A percentile compares a stretch with the other conserved stretches of the same genome.
phyloP scores from a whole-genome alignment of 345 rosid genomes.

The Alliaria petiolata region DNA sequence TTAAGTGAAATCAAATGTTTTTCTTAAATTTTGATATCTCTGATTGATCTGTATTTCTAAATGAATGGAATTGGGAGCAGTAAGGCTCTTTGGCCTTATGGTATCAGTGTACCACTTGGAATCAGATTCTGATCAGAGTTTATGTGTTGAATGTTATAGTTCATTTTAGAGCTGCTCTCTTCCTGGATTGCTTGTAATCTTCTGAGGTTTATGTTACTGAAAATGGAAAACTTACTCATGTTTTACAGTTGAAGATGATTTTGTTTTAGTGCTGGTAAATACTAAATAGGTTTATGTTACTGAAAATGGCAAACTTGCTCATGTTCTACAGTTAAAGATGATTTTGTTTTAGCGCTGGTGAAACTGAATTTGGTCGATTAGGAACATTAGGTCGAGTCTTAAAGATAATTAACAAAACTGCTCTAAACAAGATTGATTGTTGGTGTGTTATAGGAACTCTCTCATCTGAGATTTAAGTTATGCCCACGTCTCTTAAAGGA shows the following conservation, averaged over 20 bases:
- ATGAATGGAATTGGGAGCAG: background rate
- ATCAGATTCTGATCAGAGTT: too few relatives aligned
- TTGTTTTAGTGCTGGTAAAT: too few relatives aligned
- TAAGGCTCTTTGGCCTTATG: background rate
- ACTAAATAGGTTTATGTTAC: too few relatives aligned
- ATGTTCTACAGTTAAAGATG: too few relatives aligned
- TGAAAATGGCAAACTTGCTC: background rate
- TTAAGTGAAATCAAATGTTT: background rate
- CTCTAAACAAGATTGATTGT: slow-evolving; percentile 1
- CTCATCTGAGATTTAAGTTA: slow-evolving; percentile 70
- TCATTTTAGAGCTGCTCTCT: background rate
- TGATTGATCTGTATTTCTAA: background rate
- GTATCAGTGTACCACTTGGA: too few relatives aligned
- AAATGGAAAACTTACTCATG: too few relatives aligned
- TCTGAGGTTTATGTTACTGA: too few relatives aligned
- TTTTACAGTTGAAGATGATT: too few relatives aligned
- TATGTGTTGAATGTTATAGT: background rate
- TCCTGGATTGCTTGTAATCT: background rate
- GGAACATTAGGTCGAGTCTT: too few relatives aligned
- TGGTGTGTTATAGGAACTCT: slow-evolving; percentile 61
- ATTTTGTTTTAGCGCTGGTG: too few relatives aligned
- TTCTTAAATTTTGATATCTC: background rate
- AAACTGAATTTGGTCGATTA: too few relatives aligned
- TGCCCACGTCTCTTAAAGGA: slow-evolving; percentile 84
- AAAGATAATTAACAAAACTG: background rate